Evolutionary conservation across 2,329 filamentous ascomycete species (phyloP), one percentile per base, ranked within the genome.

Genomic region (Talaromyces sp.): DNA sequence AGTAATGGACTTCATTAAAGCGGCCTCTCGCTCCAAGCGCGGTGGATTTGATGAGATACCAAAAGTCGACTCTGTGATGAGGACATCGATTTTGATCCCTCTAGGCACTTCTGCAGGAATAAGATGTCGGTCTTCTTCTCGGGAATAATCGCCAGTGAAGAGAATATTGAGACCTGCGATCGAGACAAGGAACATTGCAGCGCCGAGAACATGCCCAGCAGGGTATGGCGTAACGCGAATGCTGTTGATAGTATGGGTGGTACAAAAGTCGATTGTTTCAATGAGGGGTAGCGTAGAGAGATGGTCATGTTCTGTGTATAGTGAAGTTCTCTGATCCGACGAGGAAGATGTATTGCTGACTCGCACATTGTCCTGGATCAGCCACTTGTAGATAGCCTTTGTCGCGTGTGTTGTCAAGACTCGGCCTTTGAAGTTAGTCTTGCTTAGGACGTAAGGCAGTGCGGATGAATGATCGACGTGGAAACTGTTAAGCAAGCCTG

Each of bases 391-490:
- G 76, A 99, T 99, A 72, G 95, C 95, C 79, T 99, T 98, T 56
- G 95, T 99, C 1, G 95, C 93, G 82, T 99, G 95, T 60, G 95
- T 99, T 94, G 98, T 99, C 82, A 97, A 98, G 67, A 98, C 94
- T 24, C 93, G 89, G 58, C 95, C 95, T 69, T 91, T 90, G 83
- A 99, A 99, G 78, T 97, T 97, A 43, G 95, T 98, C 82, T 99
- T 99, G 69, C 94, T 91, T 69, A 99, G 86, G 66, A 99, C 95
- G 76, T 98, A 99, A 52, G 95, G 95, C 56, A 99, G 83, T n/a
- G 94, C 97, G 16, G 94, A 94, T n/a, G 95, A 95, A 82, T 99
- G 95, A 75, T 99, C 95, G 76, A 98, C 86, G 78, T 99, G 95
- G 76, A 99, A 99, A 90, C 94, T 97, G 75, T 61, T 13, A 59